These are phyloP conservation scores for Candida sanyaensis DNA, from an alignment of 1,139 yeast genomes.

Conservation along the genomic window DNA sequence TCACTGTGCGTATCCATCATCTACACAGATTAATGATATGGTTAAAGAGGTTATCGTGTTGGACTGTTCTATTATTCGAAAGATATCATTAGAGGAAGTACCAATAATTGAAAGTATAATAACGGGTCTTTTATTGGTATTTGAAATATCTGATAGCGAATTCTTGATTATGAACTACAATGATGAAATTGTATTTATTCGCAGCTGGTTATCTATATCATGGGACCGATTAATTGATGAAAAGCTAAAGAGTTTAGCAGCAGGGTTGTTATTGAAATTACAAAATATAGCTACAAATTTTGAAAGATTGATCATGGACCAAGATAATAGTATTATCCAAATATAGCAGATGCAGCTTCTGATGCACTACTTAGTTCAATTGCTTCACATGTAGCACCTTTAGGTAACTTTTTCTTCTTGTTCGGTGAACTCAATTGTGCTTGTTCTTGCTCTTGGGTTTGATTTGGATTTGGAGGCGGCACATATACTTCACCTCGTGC, in stretches of 20 bases:
- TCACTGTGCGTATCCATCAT: conserved; percentile 59
- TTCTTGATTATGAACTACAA: conserved; percentile 29
- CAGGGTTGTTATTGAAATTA: conserved; percentile 48
- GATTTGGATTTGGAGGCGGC: background rate
- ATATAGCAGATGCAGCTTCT: conserved; percentile 2
- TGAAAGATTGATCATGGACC: conserved; percentile 19
- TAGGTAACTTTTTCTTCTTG: background rate
- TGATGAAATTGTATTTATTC: conserved; percentile 32
- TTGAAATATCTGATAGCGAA: conserved; percentile 46
- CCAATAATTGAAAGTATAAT: conserved; percentile 47
- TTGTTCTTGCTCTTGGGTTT: background rate
- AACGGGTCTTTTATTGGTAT: conserved; percentile 47
- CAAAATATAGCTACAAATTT: conserved; percentile 23
- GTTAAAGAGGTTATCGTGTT: conserved; percentile 51
- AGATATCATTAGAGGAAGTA: conserved; percentile 26
- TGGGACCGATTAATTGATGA: conserved; percentile 54
- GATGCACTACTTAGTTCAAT: conserved; percentile 3
- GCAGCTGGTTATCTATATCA: conserved; percentile 38
- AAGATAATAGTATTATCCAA: conserved; percentile 15
- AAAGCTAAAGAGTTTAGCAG: conserved; percentile 47
- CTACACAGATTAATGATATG: conserved; percentile 56
- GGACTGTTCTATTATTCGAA: conserved; percentile 27
- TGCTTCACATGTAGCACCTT: conserved; percentile 1
- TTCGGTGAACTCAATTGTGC: background rate
- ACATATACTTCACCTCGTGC: conserved; percentile 2